phyloP scores from a whole-genome alignment of 306 rosid species.

The Cucumis hystrix region DNA sequence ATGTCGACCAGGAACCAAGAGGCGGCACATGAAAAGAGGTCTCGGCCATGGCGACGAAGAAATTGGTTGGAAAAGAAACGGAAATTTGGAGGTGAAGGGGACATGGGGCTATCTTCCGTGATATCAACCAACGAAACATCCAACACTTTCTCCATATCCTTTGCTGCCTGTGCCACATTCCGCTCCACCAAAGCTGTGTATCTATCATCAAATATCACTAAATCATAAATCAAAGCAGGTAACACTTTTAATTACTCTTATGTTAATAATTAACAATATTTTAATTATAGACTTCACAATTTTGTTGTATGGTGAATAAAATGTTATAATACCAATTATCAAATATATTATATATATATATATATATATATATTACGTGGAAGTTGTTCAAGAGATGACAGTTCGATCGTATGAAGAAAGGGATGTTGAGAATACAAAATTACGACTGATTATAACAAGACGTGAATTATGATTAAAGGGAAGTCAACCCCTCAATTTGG shows the following conservation, averaged over 20 bases:
- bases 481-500: constrained; percentile 1
- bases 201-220: constrained; percentile 13
- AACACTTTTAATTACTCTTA: too few species aligned
- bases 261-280: too few species aligned
- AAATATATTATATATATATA: neutral
- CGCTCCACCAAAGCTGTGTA: constrained; percentile 70
- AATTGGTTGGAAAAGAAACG: constrained; percentile 35
- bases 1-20: constrained; percentile 57
- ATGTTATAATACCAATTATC: too few species aligned
- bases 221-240: too few species aligned
- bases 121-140: constrained; percentile 32
- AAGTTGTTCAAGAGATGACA: neutral
- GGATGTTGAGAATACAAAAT: neutral
- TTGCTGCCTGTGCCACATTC: constrained; percentile 54
- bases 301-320: too few species aligned
- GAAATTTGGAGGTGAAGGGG: constrained; percentile 8
- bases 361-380: neutral
- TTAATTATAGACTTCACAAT: too few species aligned
- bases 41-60: constrained; percentile 44
- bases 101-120: constrained; percentile 21
- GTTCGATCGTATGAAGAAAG: neutral
- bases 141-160: constrained; percentile 66
- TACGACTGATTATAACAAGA: neutral
- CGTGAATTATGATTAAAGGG: neutral
- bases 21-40: constrained; percentile 44